Evolutionary conservation across 345 rosid genomes (phyloP), one percentile per base, ranked within the genome.

Genomic region (Cochlearia excelsa): DNA sequence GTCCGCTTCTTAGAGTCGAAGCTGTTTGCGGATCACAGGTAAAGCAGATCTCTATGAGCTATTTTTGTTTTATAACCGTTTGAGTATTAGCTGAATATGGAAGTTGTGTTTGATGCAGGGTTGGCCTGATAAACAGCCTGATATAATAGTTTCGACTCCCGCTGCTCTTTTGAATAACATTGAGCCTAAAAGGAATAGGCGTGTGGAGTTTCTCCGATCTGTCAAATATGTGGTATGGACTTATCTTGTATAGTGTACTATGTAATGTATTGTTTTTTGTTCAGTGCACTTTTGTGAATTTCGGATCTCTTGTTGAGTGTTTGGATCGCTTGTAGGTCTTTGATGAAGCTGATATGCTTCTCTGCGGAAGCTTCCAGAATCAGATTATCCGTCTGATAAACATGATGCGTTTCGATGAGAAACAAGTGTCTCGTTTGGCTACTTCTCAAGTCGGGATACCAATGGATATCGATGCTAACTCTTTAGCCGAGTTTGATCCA

Each of bases 291-390:
- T 49, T 11, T 50, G 48, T 51, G 45, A 34, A 28, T 49, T 46
- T 16, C 0, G 7, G 31, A 16, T 42, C 16, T 40, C 11, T 0
- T 61, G 16, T 38, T 62, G 54, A 64, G 37, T 59, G 26, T 59
- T 51, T 52, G 46, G 55, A 54, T 66, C 26, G 53, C 61, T 73
- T 74, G 62, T 75, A 92, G 95, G 99, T 92, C 28, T 83, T 89
- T 64, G 99, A 92, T 82, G 99, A 92, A 78, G 99, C 97, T 28
- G 99, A 89, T 70, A 85, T 93, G 99, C 97, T 93, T 72, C 84
- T 93, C 26, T 79, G 86, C 23, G 95, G 97, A 54, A 76, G 95
- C 72, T 93, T 93, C 67, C 86, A 85, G 77, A 87, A 88, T 77
- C 93, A 88, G 69, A 85, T 88, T 57, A 75, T 84, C 46, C 90